Conservation (phyloP, 495 filamentous ascomycete genomes). For the Penicillium subrubescens region DNA sequence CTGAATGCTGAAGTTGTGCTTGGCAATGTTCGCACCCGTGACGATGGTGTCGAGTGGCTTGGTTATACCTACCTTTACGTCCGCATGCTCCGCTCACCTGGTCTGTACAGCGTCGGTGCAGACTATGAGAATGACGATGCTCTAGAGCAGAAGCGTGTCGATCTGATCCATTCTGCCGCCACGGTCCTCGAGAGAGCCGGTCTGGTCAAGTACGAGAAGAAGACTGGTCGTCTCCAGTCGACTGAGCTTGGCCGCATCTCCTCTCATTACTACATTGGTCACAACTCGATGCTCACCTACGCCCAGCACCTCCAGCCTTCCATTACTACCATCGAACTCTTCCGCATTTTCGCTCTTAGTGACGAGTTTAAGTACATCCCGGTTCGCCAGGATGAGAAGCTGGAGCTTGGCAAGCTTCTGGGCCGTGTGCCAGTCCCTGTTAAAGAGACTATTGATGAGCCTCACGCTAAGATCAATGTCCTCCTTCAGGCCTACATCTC, state of each 20-base stretch:
- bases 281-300: constrained; percentile 95
- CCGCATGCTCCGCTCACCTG: constrained; percentile 94
- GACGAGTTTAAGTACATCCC: constrained; percentile 99
- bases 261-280: constrained; percentile 97
- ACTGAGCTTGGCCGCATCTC: constrained; percentile 95
- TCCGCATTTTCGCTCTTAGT: constrained; percentile 95
- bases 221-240: constrained; percentile 81
- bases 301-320: constrained; percentile 93
- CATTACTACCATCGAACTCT: constrained; percentile 89
- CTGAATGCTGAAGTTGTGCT: constrained; percentile 97
- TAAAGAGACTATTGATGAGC: constrained; percentile 96
- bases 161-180: constrained; percentile 93
- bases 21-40: constrained; percentile 87
- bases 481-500: constrained; percentile 96
- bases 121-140: constrained; percentile 93
- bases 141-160: constrained; percentile 93
- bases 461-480: constrained; percentile 99
- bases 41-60: constrained; percentile 97
- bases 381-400: constrained; percentile 94
- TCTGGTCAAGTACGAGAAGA: constrained; percentile 93
- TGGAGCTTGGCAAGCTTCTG: constrained; percentile 91
- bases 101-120: constrained; percentile 91
- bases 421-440: constrained; percentile 91
- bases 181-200: constrained; percentile 82
- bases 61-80: constrained; percentile 99